Base-by-base conservation (phyloP, 495 filamentous ascomycete species). In the Xylaria longipes region DNA sequence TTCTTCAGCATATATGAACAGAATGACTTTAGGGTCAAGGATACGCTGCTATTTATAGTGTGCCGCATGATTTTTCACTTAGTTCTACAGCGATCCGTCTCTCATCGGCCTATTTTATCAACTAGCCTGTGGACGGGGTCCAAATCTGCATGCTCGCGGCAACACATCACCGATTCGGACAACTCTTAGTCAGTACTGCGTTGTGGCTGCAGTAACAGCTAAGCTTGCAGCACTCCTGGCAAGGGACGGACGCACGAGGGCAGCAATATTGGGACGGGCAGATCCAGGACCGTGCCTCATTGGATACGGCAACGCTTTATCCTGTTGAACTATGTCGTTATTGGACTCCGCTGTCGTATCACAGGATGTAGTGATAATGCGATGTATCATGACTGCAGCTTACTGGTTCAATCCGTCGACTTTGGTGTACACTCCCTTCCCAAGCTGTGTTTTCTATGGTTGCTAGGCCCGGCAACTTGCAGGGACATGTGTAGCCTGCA, bases 311-410 rank as follows among this genome's bases (percentile, higher is more conserved):
- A 9, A 6, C 46, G 22, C 7, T 22, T 22, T 7, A 22, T 22
- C 5, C n/a, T 50, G 7, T 25, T 4, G 20, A 9, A 22, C 52
- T 31, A 17, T 4, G 52, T 56, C 27, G 1, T 31, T 33, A 25
- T 56, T 56, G 22, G 52, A 31, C 15, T 56, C 52, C 27, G 52
- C 52, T 6, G 52, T 56, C 14, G 52, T 31, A 56, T 56, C 52
- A 33, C 52, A 56, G 27, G 25, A 56, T 56, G 27, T 56, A 31
- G 52, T 31, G 52, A 56, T 56, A 27, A 56, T 56, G 52, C 52
- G 52, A 31, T 56, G 52, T 56, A 56, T 31, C 52, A 20, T 17
- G 15, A 31, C 52, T 6, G 52, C 25, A 31, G 52, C 46, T 50
- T 50, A 50, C 46, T 50, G n/a, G 46, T 50, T 31, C 22, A 56